Conservation (phyloP, 1,139 yeast species). For the Blastobotrys aristatus region DNA sequence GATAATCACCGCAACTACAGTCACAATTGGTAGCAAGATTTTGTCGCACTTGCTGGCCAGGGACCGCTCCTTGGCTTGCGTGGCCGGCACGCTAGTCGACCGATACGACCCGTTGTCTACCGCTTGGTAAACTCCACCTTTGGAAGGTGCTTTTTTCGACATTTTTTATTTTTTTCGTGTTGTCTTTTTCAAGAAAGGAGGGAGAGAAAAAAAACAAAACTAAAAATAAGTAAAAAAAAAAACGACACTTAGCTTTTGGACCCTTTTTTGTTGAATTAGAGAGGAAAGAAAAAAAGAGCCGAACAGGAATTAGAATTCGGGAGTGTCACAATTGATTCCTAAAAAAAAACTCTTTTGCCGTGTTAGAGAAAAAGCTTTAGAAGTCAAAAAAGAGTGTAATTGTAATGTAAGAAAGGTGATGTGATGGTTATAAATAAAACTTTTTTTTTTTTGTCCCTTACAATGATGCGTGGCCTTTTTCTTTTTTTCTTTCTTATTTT, state of each 20-base stretch:
- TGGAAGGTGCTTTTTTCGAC: background rate
- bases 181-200: background rate
- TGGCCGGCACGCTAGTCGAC: slow-evolving; percentile 42
- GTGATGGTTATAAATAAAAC: too few relatives aligned
- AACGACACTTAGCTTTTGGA: background rate
- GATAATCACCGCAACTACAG: slow-evolving; percentile 50
- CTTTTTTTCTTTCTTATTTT: background rate
- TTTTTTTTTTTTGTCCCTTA: too few relatives aligned
- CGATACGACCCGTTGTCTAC: slow-evolving; percentile 25
- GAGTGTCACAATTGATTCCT: too few relatives aligned
- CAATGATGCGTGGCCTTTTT: slow-evolving; percentile 4
- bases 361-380: too few relatives aligned
- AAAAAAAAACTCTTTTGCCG: too few relatives aligned
- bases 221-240: background rate
- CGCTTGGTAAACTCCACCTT: slow-evolving; percentile 1
- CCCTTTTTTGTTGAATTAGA: too few relatives aligned
- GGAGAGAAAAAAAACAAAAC: background rate
- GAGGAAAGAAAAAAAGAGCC: too few relatives aligned
- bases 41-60: slow-evolving; percentile 25
- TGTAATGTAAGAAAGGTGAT: too few relatives aligned
- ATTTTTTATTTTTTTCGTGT: background rate
- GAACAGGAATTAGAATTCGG: too few relatives aligned
- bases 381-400: too few relatives aligned
- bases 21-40: slow-evolving; percentile 43
- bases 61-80: slow-evolving; percentile 33